Conservation (phyloP, 2,329 filamentous ascomycete genomes). For the Venturia nashicola region DNA sequence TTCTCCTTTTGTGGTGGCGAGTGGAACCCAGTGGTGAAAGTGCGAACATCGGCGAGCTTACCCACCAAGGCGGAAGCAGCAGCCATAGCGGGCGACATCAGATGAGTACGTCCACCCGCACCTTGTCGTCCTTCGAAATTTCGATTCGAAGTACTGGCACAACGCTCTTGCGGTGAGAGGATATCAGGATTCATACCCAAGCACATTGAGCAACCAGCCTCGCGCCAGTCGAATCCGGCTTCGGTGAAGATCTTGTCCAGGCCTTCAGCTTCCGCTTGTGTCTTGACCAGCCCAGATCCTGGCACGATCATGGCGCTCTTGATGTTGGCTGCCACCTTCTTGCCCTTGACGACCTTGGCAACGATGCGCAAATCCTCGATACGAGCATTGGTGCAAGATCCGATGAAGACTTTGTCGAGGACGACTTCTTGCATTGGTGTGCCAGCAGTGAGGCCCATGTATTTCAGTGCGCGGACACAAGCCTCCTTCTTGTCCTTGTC, state of each 20-base stretch:
- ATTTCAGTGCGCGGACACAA: constrained; percentile 74
- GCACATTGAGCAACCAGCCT: constrained; percentile 98
- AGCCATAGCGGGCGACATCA: constrained; percentile 96
- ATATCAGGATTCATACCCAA: constrained; percentile 99
- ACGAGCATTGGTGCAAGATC: constrained; percentile 92
- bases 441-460: constrained; percentile 85
- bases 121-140: constrained; percentile 97
- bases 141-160: constrained; percentile 89
- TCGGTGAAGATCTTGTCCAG: constrained; percentile 86
- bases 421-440: constrained; percentile 85
- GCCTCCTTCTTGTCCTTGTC: constrained; percentile 69
- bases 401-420: constrained; percentile 95
- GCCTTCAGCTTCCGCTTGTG: constrained; percentile 80
- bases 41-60: constrained; percentile 83
- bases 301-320: constrained; percentile 95
- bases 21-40: constrained; percentile 45
- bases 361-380: constrained; percentile 92
- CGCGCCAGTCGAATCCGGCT: constrained; percentile 94
- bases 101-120: constrained; percentile 77
- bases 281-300: constrained; percentile 87
- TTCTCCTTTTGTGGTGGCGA: constrained; percentile 24
- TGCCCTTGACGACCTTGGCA: constrained; percentile 74
- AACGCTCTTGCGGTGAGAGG: constrained; percentile 79
- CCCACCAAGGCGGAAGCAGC: constrained; percentile 82
- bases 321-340: constrained; percentile 75